Base-by-base conservation (phyloP, 2,329 filamentous ascomycete genomes). In the Aspergillus sp. region DNA sequence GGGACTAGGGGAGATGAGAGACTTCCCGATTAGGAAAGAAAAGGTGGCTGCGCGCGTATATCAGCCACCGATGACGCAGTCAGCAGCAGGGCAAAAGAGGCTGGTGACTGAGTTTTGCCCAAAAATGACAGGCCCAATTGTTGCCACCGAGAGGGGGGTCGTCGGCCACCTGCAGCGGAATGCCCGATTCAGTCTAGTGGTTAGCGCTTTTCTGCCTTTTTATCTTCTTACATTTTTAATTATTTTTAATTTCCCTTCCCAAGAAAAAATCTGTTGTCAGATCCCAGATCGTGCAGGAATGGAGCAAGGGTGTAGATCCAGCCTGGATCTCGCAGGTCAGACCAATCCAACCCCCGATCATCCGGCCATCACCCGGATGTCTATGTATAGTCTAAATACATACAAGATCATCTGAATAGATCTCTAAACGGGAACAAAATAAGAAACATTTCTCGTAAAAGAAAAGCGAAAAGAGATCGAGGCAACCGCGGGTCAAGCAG, bases 221-320 rank as follows among this genome's bases (percentile, higher is more conserved):
- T 23, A 9, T 52, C 32, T 38, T 52, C 30, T 38, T 23, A 12
- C 15, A 13, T 52, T 41, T 39, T 36, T 36, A 15, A 13, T 36
- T 36, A 30, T 13, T 36, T 15, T 15, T 15, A 15, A 36, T 36
- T 36, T 36, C 12, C 12, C 32, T 12, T 47, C 30, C 15, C 23
- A 7, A 12, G 19, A 32, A 32, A 49, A 25, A 43, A 15, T 45
- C 5, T 45, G 52, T 43, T 30, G 52, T 45, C 39, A 55, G 52
- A 28, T 54, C 57, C 51, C 50, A 38, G 57, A 59, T 59, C 57
- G 50, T 59, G 57, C 57, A 59, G 50, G 50, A 36, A 39, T 54
- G 49, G 49, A 54, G 50, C 43, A 48, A 59, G 30, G 19, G 57
- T 49, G 57, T n/a, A 43, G 57, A 58, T 58, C 56, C 50, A 59